Percentiles rank a stretch among this genome's conserved stretches.
Evolutionary conservation across 2,329 filamentous ascomycete species (phyloP).

Genomic region (Coleophoma cylindrospora): DNA sequence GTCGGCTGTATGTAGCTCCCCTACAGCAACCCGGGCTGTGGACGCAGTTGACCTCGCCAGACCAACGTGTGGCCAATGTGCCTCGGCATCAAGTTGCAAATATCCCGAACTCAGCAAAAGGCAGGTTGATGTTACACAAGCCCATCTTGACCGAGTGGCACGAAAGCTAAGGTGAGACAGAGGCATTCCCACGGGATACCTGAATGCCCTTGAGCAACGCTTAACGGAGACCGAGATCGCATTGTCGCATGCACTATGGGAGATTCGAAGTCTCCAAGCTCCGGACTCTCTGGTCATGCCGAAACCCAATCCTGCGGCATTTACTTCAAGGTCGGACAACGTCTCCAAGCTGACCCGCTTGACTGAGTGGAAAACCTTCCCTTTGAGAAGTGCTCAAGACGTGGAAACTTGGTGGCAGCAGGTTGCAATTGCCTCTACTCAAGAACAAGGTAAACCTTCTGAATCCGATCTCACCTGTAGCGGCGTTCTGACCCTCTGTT

Average conservation of each 20-base stretch:
- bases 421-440: no score
- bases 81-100: neutral
- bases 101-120: neutral
- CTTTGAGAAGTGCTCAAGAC: neutral
- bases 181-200: slow-evolving; percentile 32
- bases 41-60: neutral
- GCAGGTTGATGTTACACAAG: neutral
- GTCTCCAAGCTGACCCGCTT: neutral
- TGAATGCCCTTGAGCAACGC: slow-evolving; percentile 32
- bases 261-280: neutral
- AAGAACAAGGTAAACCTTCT: no score
- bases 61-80: neutral
- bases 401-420: neutral
- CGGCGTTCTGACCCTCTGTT: no score
- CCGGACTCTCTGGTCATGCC: neutral
- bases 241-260: slow-evolving; percentile 17
- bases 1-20: neutral
- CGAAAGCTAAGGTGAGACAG: slow-evolving; percentile 10
- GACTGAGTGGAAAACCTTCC: neutral
- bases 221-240: slow-evolving; percentile 25
- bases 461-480: no score
- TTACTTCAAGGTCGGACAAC: neutral
- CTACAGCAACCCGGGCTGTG: neutral
- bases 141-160: neutral
- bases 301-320: neutral